phyloP scores from a whole-genome alignment of 352 stramenopile species.

The Phytophthora rubi region DNA sequence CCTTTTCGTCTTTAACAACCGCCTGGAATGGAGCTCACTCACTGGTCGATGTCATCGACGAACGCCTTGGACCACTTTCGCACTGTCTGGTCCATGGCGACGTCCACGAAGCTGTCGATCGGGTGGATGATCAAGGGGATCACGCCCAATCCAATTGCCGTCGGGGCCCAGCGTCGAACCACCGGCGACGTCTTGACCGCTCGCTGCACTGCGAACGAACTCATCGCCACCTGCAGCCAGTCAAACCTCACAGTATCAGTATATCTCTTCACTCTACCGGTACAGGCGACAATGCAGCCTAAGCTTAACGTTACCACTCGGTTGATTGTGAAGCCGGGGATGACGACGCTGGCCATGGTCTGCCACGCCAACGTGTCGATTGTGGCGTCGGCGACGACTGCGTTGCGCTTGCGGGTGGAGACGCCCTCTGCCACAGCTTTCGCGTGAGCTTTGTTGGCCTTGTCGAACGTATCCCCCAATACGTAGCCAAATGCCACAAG shows the following conservation, averaged over 20 bases:
- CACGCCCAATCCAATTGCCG: constrained; percentile 72
- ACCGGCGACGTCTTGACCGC: constrained; percentile 50
- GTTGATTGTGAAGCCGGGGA: constrained; percentile 91
- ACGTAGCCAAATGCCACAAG: constrained; percentile 87
- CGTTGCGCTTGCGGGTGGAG: constrained; percentile 39
- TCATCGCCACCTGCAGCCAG: constrained; percentile 50
- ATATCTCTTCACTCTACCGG: neutral
- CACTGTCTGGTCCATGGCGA: constrained; percentile 57
- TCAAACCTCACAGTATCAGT: neutral
- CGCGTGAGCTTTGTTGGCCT: constrained; percentile 51
- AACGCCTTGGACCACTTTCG: constrained; percentile 53
- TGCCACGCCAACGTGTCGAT: constrained; percentile 90
- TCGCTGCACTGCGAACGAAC: constrained; percentile 40
- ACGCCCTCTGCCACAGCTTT: constrained; percentile 36
- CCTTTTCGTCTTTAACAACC: too few species aligned
- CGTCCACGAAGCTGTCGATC: constrained; percentile 77
- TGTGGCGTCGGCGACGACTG: constrained; percentile 43
- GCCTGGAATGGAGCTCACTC: neutral
- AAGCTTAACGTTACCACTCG: constrained; percentile 44
- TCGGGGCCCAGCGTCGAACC: constrained; percentile 66
- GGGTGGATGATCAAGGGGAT: constrained; percentile 91
- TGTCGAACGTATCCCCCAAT: constrained; percentile 84
- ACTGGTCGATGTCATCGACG: constrained; percentile 28
- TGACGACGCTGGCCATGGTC: constrained; percentile 74
- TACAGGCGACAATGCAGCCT: neutral